Conservation (phyloP, 2,329 filamentous ascomycete species). For the Verticillium klebahnii region DNA sequence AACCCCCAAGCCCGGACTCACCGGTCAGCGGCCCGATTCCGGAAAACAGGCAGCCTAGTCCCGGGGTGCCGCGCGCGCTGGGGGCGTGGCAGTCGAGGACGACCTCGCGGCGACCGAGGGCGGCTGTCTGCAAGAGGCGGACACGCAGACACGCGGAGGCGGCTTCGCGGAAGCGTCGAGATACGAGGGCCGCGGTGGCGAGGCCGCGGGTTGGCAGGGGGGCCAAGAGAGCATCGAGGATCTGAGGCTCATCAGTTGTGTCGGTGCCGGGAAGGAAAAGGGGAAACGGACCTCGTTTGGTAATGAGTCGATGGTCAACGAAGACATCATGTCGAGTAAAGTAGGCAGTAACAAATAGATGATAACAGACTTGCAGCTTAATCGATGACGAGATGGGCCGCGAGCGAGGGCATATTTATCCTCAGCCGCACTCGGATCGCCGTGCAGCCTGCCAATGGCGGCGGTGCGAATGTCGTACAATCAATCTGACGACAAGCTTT, state of each 20-base stretch:
- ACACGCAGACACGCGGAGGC: constrained; percentile 60
- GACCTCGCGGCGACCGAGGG: constrained; percentile 58
- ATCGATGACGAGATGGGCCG: background rate
- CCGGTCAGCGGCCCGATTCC: constrained; percentile 55
- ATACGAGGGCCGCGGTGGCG: constrained; percentile 53
- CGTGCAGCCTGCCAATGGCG: background rate
- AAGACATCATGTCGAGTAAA: constrained; percentile 6
- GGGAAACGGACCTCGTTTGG: constrained; percentile 26
- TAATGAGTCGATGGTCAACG: constrained; percentile 19
- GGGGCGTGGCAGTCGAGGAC: constrained; percentile 79
- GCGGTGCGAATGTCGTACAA: background rate
- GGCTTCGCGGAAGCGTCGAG: constrained; percentile 58
- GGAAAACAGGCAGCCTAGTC: constrained; percentile 61
- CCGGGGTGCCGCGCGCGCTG: constrained; percentile 61
- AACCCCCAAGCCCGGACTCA: constrained; percentile 38
- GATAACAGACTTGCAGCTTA: background rate
- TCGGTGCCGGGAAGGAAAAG: background rate
- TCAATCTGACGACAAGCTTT: background rate
- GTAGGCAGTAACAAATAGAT: constrained; percentile 4
- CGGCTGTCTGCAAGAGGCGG: constrained; percentile 55
- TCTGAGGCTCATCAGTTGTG: constrained; percentile 22
- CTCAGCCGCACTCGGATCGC: background rate
- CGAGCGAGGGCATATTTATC: background rate
- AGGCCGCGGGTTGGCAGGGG: constrained; percentile 44
- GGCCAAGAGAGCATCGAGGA: constrained; percentile 46